Conservation (phyloP, 2,329 filamentous ascomycete species). For the Arthrobotrys sphaeroides region DNA sequence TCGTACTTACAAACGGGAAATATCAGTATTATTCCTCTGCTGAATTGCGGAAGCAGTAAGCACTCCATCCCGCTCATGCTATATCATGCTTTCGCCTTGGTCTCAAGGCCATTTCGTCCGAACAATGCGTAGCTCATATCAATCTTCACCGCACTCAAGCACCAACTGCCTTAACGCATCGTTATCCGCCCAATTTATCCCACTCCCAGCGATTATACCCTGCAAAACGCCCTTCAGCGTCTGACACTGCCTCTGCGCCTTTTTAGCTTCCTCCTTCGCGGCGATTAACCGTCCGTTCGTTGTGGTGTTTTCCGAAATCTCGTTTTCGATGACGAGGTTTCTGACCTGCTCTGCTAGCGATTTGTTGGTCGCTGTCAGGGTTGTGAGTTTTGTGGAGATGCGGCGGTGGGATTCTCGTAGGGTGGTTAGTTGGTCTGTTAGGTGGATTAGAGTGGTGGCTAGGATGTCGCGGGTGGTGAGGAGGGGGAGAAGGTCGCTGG, state of each 20-base stretch:
- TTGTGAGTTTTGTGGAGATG: constrained; percentile 13
- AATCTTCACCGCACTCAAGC: constrained; percentile 64
- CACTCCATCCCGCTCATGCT: no score
- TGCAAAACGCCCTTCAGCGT: constrained; percentile 81
- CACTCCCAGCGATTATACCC: constrained; percentile 80
- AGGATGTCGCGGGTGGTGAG: constrained; percentile 45
- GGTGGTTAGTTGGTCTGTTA: constrained; percentile 27
- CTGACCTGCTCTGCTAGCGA: constrained; percentile 33
- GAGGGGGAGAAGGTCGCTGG: constrained; percentile 48
- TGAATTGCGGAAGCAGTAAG: no score
- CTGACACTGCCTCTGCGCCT: constrained; percentile 74
- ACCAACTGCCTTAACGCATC: constrained; percentile 75
- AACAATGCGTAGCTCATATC: neutral
- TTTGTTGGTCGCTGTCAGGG: constrained; percentile 28
- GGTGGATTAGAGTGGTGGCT: constrained; percentile 37
- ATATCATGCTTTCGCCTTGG: no score
- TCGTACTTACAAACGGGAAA: neutral
- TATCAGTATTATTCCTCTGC: no score
- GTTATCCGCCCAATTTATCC: constrained; percentile 81
- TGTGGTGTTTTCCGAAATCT: constrained; percentile 46
- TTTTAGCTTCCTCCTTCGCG: constrained; percentile 70
- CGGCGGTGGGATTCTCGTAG: constrained; percentile 20
- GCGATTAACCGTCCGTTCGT: constrained; percentile 25
- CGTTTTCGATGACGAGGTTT: constrained; percentile 27
- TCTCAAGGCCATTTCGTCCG: no score